Evolutionary conservation across 2,329 filamentous ascomycete genomes (phyloP).

Genomic region (Colletotrichum kahawae): DNA sequence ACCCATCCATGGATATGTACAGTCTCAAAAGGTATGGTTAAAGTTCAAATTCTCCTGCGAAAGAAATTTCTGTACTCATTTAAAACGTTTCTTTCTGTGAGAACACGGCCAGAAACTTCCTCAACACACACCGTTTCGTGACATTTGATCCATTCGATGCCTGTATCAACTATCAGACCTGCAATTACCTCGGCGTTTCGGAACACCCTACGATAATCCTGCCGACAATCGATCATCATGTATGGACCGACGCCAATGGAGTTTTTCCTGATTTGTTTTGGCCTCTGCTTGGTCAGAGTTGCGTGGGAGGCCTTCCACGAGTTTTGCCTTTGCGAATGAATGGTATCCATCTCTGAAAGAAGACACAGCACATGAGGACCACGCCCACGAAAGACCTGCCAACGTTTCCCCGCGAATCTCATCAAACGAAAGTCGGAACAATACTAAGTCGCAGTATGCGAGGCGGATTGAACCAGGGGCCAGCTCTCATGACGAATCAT

Average conservation of each 20-base stretch:
- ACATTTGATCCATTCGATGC: background rate
- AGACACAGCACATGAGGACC: background rate
- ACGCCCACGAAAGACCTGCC: background rate
- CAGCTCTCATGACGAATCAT: background rate
- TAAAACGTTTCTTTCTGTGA: background rate
- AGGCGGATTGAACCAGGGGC: background rate
- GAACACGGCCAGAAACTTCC: background rate
- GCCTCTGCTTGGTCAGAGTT: background rate
- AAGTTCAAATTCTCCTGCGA: background rate
- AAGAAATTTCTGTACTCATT: background rate
- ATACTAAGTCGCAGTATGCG: background rate
- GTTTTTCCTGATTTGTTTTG: background rate
- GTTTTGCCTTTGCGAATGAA: too few species aligned
- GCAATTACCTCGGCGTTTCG: background rate
- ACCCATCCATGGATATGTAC: background rate
- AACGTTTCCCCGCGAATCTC: background rate
- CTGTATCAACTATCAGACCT: background rate
- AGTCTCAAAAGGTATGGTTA: background rate
- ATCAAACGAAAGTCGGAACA: background rate
- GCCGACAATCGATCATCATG: background rate
- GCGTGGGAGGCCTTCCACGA: too few species aligned
- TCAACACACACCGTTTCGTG: background rate
- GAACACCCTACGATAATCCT: background rate
- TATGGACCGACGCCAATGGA: background rate
- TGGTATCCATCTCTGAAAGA: background rate